Evolutionary conservation across 768 basidiomycete genomes (phyloP).

Genomic region (Psilocybe sp.): DNA sequence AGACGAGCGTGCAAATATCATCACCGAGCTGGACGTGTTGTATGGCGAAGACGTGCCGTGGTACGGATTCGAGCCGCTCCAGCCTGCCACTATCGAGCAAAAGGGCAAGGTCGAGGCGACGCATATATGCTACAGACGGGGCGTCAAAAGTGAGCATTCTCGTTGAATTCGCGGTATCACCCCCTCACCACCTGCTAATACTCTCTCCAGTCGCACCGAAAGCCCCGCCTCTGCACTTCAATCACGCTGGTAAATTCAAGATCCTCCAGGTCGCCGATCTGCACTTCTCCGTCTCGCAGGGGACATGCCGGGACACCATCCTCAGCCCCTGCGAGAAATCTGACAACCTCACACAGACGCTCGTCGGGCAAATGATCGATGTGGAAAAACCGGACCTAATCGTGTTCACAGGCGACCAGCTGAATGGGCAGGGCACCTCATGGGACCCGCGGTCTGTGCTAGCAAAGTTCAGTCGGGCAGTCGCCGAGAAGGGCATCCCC

Average conservation of each 20-base stretch:
- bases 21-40: slow-evolving; percentile 91
- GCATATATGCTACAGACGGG: slow-evolving; percentile 66
- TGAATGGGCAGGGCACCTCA: slow-evolving; percentile 86
- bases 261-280: slow-evolving; percentile 91
- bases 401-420: slow-evolving; percentile 90
- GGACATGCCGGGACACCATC: slow-evolving; percentile 73
- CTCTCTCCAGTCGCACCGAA: slow-evolving; percentile 55
- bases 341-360: slow-evolving; percentile 75
- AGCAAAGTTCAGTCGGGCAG: slow-evolving; percentile 81
- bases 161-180: slow-evolving; percentile 1
- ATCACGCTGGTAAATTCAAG: slow-evolving; percentile 79
- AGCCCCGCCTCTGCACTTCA: slow-evolving; percentile 82
- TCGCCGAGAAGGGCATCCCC: slow-evolving; percentile 72
- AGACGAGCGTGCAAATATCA: slow-evolving; percentile 55
- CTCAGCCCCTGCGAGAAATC: slow-evolving; percentile 57
- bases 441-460: slow-evolving; percentile 90
- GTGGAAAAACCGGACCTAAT: slow-evolving; percentile 87
- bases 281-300: slow-evolving; percentile 83
- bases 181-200: slow-evolving; percentile 1
- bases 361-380: slow-evolving; percentile 71
- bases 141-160: slow-evolving; percentile 61
- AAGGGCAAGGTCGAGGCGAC: slow-evolving; percentile 46
- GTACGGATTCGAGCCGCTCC: slow-evolving; percentile 81
- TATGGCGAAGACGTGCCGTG: slow-evolving; percentile 83
- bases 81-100: slow-evolving; percentile 53